A percentile compares a stretch with the other conserved stretches of the same genome.
These are phyloP conservation scores for Dioscorea zingiberensis DNA, from an alignment of 106 monocot genomes.

Conservation along the genomic window DNA sequence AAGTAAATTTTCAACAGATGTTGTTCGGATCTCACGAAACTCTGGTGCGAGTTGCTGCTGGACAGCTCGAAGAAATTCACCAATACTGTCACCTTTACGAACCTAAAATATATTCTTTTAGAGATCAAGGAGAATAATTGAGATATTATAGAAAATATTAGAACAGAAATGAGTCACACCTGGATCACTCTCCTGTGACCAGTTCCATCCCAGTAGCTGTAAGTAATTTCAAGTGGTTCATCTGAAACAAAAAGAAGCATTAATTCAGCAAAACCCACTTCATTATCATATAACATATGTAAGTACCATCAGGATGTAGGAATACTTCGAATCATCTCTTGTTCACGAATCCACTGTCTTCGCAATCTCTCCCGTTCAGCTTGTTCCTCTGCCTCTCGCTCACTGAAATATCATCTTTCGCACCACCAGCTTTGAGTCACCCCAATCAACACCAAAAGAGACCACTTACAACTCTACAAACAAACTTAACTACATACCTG, in stretches of 20 bases:
- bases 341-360: slow-evolving; percentile 84
- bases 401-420: slow-evolving; percentile 80
- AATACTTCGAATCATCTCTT: slow-evolving; percentile 84
- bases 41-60: slow-evolving; percentile 97
- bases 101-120: slow-evolving; percentile 31
- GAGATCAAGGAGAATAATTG: not conserved
- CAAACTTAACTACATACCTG: slow-evolving; percentile 45
- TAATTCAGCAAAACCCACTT: slow-evolving; percentile 9
- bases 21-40: slow-evolving; percentile 87
- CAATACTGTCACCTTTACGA: slow-evolving; percentile 89
- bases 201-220: slow-evolving; percentile 99
- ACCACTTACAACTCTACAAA: not conserved
- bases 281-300: not conserved
- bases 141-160: not conserved
- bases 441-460: slow-evolving; percentile 10
- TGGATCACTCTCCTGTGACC: slow-evolving; percentile 91
- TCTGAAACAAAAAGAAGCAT: slow-evolving; percentile 37
- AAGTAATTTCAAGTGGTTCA: slow-evolving; percentile 95
- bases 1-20: slow-evolving; percentile 92
- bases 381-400: slow-evolving; percentile 99
- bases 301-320: not conserved
- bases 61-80: slow-evolving; percentile 93
- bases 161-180: slow-evolving; percentile 13
- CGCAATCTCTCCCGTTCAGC: slow-evolving; percentile 83
- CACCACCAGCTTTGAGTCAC: slow-evolving; percentile 32